Evolutionary conservation across 768 basidiomycete species (phyloP).

Genomic region (Lactifluus volemus): DNA sequence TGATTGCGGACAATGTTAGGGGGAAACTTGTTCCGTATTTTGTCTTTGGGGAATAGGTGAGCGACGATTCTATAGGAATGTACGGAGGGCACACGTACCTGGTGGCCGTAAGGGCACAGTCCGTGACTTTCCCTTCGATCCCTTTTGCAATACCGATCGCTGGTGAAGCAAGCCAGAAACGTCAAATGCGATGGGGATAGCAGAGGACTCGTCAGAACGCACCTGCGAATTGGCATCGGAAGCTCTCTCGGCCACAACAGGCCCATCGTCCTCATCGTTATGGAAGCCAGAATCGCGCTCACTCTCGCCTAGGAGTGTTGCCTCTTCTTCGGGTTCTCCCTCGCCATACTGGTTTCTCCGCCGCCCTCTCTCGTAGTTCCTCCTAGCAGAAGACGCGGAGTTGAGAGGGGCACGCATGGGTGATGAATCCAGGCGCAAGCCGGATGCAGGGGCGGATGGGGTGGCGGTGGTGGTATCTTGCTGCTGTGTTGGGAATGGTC

Average conservation of each 20-base stretch:
- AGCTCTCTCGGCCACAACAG: neutral
- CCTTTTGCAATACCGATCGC: conserved; percentile 24
- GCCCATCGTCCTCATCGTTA: conserved; percentile 32
- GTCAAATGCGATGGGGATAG: neutral
- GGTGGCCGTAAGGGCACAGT: conserved; percentile 70
- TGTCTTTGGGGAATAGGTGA: conserved; percentile 37
- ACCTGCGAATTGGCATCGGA: conserved; percentile 22
- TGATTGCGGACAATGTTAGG: conserved; percentile 94
- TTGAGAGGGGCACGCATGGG: conserved; percentile 7
- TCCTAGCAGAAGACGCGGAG: conserved; percentile 6
- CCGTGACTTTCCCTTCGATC: conserved; percentile 61
- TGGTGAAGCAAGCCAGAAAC: conserved; percentile 21
- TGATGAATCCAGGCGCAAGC: conserved; percentile 6
- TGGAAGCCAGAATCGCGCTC: conserved; percentile 30
- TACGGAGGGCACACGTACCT: conserved; percentile 32
- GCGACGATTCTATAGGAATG: neutral
- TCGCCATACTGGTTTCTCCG: conserved; percentile 13
- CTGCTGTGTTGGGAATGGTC: neutral
- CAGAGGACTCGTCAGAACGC: neutral
- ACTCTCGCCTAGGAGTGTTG: conserved; percentile 19
- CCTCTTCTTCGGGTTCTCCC: conserved; percentile 15
- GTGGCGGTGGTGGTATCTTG: neutral
- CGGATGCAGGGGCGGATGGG: neutral
- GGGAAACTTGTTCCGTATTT: conserved; percentile 61
- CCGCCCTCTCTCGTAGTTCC: conserved; percentile 1